These are phyloP conservation scores for Xylariales sp. DNA, from an alignment of 2,329 filamentous ascomycete genomes.

Conservation along the genomic window DNA sequence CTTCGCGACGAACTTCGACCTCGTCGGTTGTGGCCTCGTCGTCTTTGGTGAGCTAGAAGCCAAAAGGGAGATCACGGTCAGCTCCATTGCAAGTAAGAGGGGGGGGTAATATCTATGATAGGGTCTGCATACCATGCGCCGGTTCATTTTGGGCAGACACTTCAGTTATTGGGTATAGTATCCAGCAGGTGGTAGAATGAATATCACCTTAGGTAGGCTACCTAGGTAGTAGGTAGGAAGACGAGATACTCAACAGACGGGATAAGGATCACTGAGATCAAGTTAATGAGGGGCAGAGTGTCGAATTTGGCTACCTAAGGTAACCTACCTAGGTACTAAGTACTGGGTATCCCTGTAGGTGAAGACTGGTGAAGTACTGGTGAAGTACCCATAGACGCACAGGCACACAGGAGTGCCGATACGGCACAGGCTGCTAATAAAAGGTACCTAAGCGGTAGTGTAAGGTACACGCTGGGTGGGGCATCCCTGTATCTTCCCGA, in stretches of 20 bases:
- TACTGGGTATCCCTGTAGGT: too few relatives aligned
- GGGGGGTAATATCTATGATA: not conserved
- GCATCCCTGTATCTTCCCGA: conserved; percentile 27
- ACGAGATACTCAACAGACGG: too few relatives aligned
- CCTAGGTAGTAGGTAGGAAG: too few relatives aligned
- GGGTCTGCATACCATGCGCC: conserved; percentile 48
- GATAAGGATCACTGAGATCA: not conserved
- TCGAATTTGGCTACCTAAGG: too few relatives aligned
- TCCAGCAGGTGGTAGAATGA: not conserved
- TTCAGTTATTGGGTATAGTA: too few relatives aligned
- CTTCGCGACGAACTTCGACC: conserved; percentile 92
- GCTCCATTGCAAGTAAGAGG: not conserved
- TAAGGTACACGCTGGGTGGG: conserved; percentile 22
- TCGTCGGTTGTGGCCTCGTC: conserved; percentile 88
- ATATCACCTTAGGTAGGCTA: too few relatives aligned
- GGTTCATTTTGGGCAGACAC: conserved; percentile 47
- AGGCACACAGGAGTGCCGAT: too few relatives aligned
- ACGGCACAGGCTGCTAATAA: too few relatives aligned
- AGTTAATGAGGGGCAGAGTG: conserved; percentile 28
- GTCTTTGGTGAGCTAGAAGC: conserved; percentile 85
- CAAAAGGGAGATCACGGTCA: conserved; percentile 23
- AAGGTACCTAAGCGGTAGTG: not conserved
- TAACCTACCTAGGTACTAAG: not conserved
- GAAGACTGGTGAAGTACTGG: too few relatives aligned
- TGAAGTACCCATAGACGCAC: too few relatives aligned